A percentile compares a stretch with the other conserved stretches of the same genome.
Conservation (phyloP, 768 basidiomycete species). For the Cyathus striatus region DNA sequence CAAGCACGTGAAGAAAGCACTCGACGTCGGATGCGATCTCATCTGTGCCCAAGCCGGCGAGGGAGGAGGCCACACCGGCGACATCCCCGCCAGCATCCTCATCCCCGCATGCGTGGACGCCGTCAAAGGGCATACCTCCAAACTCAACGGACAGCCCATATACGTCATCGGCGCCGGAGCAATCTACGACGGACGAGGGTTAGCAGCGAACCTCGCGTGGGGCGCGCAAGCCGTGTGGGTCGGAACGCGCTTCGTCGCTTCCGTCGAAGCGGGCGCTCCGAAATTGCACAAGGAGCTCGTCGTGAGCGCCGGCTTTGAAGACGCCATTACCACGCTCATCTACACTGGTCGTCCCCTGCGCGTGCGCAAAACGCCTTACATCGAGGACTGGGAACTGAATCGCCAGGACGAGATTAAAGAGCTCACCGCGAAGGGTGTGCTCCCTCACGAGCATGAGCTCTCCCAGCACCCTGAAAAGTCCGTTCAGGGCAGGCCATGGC, state of each 20-base stretch:
- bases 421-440: conserved; percentile 76
- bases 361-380: conserved; percentile 79
- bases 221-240: conserved; percentile 91
- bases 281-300: conserved; percentile 81
- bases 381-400: conserved; percentile 76
- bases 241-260: conserved; percentile 84
- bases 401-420: conserved; percentile 77
- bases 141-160: conserved; percentile 77
- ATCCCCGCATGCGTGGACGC: conserved; percentile 89
- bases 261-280: conserved; percentile 75
- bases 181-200: conserved; percentile 81
- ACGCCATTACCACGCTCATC: conserved; percentile 80
- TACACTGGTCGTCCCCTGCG: conserved; percentile 88
- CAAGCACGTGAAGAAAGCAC: conserved; percentile 78
- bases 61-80: conserved; percentile 87
- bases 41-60: conserved; percentile 95
- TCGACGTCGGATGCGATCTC: conserved; percentile 82
- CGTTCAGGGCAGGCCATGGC: conserved; percentile 59
- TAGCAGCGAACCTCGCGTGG: conserved; percentile 85
- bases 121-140: conserved; percentile 69
- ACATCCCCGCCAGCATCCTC: conserved; percentile 77
- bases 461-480: conserved; percentile 81
- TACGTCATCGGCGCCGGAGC: conserved; percentile 92
- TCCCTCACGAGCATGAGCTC: conserved; percentile 70
- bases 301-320: conserved; percentile 67